Conservation (phyloP, 1,284 basidiomycete species). For the Vanrija humicola region DNA sequence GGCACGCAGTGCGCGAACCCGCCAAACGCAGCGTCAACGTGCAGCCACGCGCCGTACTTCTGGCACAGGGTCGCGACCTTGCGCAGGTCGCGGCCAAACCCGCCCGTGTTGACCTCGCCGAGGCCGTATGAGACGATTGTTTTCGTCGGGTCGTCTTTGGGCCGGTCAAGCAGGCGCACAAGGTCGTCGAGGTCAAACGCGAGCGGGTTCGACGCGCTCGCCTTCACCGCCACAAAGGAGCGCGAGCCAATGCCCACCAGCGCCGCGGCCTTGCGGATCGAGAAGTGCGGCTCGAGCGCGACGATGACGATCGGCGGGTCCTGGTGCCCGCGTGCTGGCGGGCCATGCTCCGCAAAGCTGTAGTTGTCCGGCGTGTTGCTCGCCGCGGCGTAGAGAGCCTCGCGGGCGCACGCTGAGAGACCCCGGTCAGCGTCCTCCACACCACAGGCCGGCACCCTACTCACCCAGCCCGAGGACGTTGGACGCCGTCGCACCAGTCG, state of each 20-base stretch:
- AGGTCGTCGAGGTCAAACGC: conserved; percentile 49
- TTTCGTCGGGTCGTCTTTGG: conserved; percentile 32
- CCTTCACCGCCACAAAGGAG: no score
- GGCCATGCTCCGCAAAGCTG: conserved; percentile 46
- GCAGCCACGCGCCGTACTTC: conserved; percentile 52
- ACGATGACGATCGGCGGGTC: conserved; percentile 49
- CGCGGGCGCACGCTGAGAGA: conserved; percentile 44
- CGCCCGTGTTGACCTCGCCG: conserved; percentile 56
- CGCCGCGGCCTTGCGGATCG: conserved; percentile 52
- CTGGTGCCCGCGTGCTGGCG: conserved; percentile 25
- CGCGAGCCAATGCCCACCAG: conserved; percentile 50
- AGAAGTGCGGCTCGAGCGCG: conserved; percentile 52
- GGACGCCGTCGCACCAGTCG: conserved; percentile 54
- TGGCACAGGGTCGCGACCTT: conserved; percentile 48
- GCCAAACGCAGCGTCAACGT: conserved; percentile 55
- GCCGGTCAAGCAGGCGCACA: conserved; percentile 35
- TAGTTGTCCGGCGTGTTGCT: neutral
- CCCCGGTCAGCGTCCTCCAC: neutral
- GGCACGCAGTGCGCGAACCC: conserved; percentile 52
- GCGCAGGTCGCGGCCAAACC: conserved; percentile 42
- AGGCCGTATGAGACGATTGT: conserved; percentile 50
- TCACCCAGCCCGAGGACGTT: conserved; percentile 52
- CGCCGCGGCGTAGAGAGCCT: conserved; percentile 24
- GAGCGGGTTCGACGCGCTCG: conserved; percentile 9
- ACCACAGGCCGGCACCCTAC: neutral